Evolutionary conservation across 148 eudicot species (phyloP).

Genomic region (Mesembryanthemum crystallinum): DNA sequence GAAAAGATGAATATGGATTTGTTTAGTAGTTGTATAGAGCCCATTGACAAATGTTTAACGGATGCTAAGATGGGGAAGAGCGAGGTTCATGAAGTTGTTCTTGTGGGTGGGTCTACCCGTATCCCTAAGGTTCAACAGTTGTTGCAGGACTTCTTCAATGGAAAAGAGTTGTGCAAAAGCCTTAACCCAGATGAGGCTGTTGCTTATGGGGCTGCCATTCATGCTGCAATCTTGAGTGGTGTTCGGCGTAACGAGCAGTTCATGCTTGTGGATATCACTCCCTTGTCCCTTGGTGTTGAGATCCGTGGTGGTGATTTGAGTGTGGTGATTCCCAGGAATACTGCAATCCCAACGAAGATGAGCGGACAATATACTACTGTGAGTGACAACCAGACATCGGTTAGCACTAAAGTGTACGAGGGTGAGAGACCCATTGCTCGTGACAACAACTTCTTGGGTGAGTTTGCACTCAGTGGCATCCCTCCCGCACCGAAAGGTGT

Average conservation of each 20-base stretch:
- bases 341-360: constrained; percentile 7
- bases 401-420: constrained; percentile 10
- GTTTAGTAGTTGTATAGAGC: constrained; percentile 6
- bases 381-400: constrained; percentile 18
- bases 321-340: constrained; percentile 4
- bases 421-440: constrained; percentile 11
- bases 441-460: constrained; percentile 19
- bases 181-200: constrained; percentile 24
- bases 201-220: constrained; percentile 22
- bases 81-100: constrained; percentile 12
- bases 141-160: constrained; percentile 17
- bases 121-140: constrained; percentile 18
- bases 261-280: not conserved
- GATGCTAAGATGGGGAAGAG: constrained; percentile 14
- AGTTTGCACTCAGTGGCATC: constrained; percentile 6
- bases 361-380: not conserved
- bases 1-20: not conserved
- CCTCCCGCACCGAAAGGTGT: constrained; percentile 14
- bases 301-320: not conserved
- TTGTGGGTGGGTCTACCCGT: constrained; percentile 21
- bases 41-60: constrained; percentile 6
- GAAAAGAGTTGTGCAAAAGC: constrained; percentile 14
- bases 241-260: not conserved
- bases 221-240: too few species aligned
- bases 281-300: constrained; percentile 1